Percentiles rank a stretch among this genome's conserved stretches.
Conservation (phyloP, 495 filamentous ascomycete species). For the Cenococcum geophilum region DNA sequence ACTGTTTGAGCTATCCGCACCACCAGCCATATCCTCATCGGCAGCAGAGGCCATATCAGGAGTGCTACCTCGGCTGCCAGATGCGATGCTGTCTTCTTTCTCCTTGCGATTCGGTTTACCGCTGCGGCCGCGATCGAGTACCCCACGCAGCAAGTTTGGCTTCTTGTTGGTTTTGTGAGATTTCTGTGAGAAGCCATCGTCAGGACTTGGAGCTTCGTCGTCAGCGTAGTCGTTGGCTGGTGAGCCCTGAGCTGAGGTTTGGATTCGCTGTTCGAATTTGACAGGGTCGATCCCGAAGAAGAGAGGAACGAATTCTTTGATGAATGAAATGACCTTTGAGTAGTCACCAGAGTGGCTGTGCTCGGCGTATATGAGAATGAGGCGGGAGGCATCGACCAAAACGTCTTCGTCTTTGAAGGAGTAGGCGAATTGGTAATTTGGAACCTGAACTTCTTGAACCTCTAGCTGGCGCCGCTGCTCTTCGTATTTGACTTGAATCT, state of each 20-base stretch:
- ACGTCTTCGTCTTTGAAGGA: constrained; percentile 70
- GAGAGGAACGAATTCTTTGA: constrained; percentile 77
- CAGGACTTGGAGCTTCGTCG: constrained; percentile 46
- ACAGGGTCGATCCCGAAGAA: constrained; percentile 84
- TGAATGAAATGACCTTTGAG: constrained; percentile 69
- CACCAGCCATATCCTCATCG: constrained; percentile 49
- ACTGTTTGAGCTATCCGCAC: constrained; percentile 39
- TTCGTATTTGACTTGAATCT: constrained; percentile 82
- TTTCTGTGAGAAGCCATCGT: constrained; percentile 48
- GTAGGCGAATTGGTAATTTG: constrained; percentile 67
- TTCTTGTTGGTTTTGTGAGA: constrained; percentile 55
- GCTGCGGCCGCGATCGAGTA: constrained; percentile 72
- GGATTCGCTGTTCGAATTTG: constrained; percentile 67
- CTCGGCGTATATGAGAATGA: constrained; percentile 71
- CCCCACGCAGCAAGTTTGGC: constrained; percentile 78
- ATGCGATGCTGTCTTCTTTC: constrained; percentile 65
- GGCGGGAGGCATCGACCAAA: constrained; percentile 69
- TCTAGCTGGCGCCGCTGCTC: constrained; percentile 65
- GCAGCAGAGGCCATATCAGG: constrained; percentile 69
- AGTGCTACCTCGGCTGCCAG: constrained; percentile 76
- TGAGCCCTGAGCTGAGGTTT: constrained; percentile 58
- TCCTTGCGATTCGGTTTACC: constrained; percentile 53
- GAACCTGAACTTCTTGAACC: constrained; percentile 50
- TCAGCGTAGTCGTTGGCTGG: constrained; percentile 65
- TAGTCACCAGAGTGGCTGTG: constrained; percentile 65